Base-by-base conservation (phyloP, 805 yeast genomes). In the Kluyveromyces nonfermentans region DNA sequence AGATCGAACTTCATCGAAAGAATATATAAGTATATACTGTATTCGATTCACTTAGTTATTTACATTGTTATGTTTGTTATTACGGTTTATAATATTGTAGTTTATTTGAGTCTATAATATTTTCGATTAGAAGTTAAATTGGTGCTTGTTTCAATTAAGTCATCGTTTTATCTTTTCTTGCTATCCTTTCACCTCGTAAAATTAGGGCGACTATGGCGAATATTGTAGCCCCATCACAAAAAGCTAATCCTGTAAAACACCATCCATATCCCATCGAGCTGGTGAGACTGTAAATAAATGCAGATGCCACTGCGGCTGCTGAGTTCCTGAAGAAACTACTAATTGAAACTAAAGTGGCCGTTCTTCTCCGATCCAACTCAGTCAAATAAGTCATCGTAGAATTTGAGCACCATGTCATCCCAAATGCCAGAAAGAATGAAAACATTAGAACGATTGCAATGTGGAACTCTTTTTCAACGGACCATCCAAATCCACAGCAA, bases 371-470 rank as follows among this genome's bases (percentile, higher is more conserved):
- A 10, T 73, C 62, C 33, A 75, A 63, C 47, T 76, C 81, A 1
- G 78, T 70, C 40, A 75, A 53, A 52, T 75, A 76, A 0, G 81
- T 73, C 46, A 77, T 74, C 3, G 72, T 72, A 0, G 75, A 69
- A 17, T 73, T 72, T 46, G 74, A 73, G 25, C 74, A 72, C 73
- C 78, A 75, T 0, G 80, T 72, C 66, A 74, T 67, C 1, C 80
- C 80, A 51, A 73, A 72, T 0, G 78, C 78, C 25, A 64, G 62
- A 5, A 74, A 52, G 46, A 72, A 74, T 0, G 73, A 57, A 46
- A 71, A 70, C 4, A 72, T 62, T 42, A 72, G 67, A 3, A 74
- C 63, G 6, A 68, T 48, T 0, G 57, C 68, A 30, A 72, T 60
- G 41, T 64, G 70, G 15, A 62, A 62, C 10, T 63, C 62, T 32